phyloP scores from a whole-genome alignment of 2,329 filamentous ascomycete species.

The Beauveria scarabaeidicola region DNA sequence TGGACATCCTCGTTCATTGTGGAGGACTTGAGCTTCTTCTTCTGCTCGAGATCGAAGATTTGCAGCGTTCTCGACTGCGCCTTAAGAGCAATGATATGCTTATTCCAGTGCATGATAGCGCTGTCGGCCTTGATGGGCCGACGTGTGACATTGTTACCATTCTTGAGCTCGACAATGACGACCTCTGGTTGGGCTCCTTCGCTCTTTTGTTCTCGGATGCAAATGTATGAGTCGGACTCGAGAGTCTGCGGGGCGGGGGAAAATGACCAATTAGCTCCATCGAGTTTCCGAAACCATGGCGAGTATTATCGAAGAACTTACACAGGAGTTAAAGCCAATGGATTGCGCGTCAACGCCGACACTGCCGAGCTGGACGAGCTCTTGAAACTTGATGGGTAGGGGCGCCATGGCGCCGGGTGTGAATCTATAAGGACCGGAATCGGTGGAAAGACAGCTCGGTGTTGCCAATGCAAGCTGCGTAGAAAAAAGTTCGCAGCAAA shows the following conservation, averaged over 20 bases:
- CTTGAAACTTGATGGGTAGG: constrained; percentile 87
- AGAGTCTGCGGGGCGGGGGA: constrained; percentile 59
- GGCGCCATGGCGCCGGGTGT: constrained; percentile 46
- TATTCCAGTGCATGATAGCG: constrained; percentile 98
- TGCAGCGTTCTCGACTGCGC: constrained; percentile 90
- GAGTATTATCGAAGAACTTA: constrained; percentile 34
- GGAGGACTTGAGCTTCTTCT: constrained; percentile 93
- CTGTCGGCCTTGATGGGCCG: constrained; percentile 98
- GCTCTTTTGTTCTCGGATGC: constrained; percentile 88
- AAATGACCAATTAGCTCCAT: constrained; percentile 16
- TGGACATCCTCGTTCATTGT: constrained; percentile 96
- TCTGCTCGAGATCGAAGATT: constrained; percentile 90
- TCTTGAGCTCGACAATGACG: constrained; percentile 95
- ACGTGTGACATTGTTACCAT: constrained; percentile 89
- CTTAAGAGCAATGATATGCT: constrained; percentile 93
- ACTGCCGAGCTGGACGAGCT: constrained; percentile 64
- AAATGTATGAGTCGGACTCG: constrained; percentile 95
- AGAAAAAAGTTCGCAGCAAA: background rate
- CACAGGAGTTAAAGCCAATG: constrained; percentile 75
- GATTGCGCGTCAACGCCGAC: constrained; percentile 38
- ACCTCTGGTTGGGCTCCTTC: constrained; percentile 82
- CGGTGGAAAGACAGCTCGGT: background rate
- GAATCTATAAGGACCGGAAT: constrained; percentile 9
- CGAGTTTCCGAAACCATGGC: background rate
- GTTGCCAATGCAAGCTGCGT: constrained; percentile 6